A percentile compares a stretch with the other conserved stretches of the same genome.
phyloP scores from a whole-genome alignment of 345 rosid genomes.

The Cardiospermum halicacabum region DNA sequence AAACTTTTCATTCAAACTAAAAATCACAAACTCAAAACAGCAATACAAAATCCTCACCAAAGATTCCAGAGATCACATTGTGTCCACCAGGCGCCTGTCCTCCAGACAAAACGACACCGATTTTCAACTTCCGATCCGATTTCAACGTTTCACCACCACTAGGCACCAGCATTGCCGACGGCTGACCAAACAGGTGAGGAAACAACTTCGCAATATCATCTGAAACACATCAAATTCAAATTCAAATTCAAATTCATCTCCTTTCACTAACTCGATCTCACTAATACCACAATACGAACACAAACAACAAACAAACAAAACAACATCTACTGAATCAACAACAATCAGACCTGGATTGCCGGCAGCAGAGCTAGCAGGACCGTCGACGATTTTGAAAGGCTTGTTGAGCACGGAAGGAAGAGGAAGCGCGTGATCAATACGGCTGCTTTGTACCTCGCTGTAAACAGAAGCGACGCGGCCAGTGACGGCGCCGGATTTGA shows the following conservation, averaged over 20 bases:
- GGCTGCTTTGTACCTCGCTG: conserved; percentile 81
- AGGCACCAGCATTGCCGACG: conserved; percentile 65
- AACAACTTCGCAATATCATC: conserved; percentile 91
- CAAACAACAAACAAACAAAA: not conserved
- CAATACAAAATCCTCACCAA: conserved; percentile 43
- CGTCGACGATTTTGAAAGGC: conserved; percentile 73
- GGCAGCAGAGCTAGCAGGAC: conserved; percentile 86
- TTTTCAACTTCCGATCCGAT: conserved; percentile 57
- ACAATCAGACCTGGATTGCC: conserved; percentile 69
- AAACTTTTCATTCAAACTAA: not conserved
- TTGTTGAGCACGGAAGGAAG: conserved; percentile 72
- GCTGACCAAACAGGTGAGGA: conserved; percentile 84
- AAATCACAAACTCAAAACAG: not conserved
- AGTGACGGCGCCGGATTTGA: conserved; percentile 22
- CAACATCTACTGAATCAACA: not conserved
- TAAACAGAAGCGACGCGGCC: conserved; percentile 69
- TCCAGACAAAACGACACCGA: conserved; percentile 92
- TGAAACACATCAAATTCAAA: conserved; percentile 16
- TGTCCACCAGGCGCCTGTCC: conserved; percentile 99
- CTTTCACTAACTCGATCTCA: not conserved
- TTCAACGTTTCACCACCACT: conserved; percentile 22
- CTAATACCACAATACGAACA: not conserved
- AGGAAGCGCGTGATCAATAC: conserved; percentile 69
- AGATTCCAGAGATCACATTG: conserved; percentile 90
- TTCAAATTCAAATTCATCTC: no score